Conservation (phyloP, 2,329 filamentous ascomycete species). For the Rasamsonia emersonii region DNA sequence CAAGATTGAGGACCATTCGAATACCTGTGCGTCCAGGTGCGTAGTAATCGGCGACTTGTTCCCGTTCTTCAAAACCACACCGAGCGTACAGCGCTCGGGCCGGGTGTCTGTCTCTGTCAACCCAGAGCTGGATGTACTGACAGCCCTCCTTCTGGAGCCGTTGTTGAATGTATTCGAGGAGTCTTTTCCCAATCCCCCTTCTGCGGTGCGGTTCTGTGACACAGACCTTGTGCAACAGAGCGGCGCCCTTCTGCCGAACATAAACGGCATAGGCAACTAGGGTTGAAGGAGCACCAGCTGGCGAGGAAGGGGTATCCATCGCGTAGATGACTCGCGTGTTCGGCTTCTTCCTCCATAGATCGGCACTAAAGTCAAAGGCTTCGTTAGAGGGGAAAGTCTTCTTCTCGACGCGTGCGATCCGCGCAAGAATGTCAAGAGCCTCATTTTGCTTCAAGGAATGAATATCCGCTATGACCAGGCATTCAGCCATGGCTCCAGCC, state of each 20-base stretch:
- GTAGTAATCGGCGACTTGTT: conserved; percentile 43
- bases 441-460: conserved; percentile 28
- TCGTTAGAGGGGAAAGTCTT: conserved; percentile 45
- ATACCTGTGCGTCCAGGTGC: conserved; percentile 40
- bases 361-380: conserved; percentile 39
- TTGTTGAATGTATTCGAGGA: conserved; percentile 25
- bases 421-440: conserved; percentile 27
- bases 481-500: conserved; percentile 16
- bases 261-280: conserved; percentile 42
- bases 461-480: conserved; percentile 26
- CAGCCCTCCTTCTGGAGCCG: conserved; percentile 40
- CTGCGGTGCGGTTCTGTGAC: conserved; percentile 38
- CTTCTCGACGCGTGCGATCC: conserved; percentile 36
- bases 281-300: conserved; percentile 10
- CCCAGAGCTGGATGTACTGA: conserved; percentile 43
- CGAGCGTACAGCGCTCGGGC: conserved; percentile 39
- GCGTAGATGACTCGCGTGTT: conserved; percentile 38
- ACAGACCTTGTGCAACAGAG: conserved; percentile 46
- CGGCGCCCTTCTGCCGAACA: conserved; percentile 35
- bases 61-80: conserved; percentile 39
- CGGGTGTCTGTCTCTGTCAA: conserved; percentile 39
- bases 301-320: conserved; percentile 13
- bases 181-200: conserved; percentile 37
- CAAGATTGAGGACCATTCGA: conserved; percentile 32
- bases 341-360: conserved; percentile 40